These are phyloP conservation scores for Colletotrichum caudatum DNA, from an alignment of 2,329 filamentous ascomycete genomes.

Conservation along the genomic window DNA sequence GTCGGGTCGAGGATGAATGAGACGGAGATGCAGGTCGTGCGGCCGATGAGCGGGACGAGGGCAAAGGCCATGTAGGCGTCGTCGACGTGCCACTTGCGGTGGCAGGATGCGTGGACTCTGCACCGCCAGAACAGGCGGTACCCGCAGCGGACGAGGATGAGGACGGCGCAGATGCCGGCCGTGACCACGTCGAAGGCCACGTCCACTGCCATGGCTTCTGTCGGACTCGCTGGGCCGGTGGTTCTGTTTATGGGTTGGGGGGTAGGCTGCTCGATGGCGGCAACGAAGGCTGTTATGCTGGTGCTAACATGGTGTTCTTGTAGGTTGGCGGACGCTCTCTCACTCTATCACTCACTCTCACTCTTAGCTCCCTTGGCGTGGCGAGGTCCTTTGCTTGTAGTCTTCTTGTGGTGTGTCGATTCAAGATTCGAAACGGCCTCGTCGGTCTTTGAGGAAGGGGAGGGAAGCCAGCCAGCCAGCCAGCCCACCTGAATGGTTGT, in stretches of 20 bases:
- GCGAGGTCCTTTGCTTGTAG: not conserved
- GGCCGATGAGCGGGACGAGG: constrained; percentile 47
- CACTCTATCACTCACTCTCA: not conserved
- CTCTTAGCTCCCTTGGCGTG: not conserved
- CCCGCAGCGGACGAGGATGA: constrained; percentile 47
- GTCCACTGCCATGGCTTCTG: constrained; percentile 45
- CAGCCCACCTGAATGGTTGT: not conserved
- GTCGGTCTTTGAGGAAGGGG: not conserved
- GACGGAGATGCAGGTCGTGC: constrained; percentile 45
- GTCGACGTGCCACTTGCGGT: constrained; percentile 49
- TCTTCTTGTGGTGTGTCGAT: too few relatives aligned
- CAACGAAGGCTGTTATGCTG: constrained; percentile 31
- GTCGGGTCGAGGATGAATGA: constrained; percentile 47
- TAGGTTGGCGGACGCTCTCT: not conserved
- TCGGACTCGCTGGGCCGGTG: not conserved
- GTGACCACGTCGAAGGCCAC: constrained; percentile 47
- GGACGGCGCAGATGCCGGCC: constrained; percentile 46
- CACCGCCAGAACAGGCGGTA: constrained; percentile 48
- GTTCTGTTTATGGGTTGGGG: not conserved
- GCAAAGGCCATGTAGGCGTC: constrained; percentile 51
- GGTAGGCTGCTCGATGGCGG: constrained; percentile 23
- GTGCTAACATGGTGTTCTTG: constrained; percentile 25
- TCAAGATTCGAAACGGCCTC: not conserved
- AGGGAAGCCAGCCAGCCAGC: too few relatives aligned
- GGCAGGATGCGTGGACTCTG: constrained; percentile 46